Conservation (phyloP, 352 stramenopile genomes). For the Phytophthora lateralis region DNA sequence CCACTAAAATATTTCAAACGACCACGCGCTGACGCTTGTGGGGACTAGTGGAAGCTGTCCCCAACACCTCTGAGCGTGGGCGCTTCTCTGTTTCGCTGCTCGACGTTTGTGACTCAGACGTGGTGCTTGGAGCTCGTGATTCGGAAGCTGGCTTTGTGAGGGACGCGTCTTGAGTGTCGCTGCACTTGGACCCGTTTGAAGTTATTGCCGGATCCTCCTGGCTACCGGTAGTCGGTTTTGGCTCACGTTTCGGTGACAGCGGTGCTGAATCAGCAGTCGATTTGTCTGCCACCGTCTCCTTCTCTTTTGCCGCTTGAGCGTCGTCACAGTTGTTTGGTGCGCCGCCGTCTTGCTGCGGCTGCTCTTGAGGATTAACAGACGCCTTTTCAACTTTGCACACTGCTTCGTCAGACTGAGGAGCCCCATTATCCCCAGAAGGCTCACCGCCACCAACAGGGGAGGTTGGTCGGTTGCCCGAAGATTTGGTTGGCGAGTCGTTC, state of each 20-base stretch:
- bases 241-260: conserved; percentile 20
- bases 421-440: conserved; percentile 12
- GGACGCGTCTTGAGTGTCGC: conserved; percentile 26
- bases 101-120: conserved; percentile 30
- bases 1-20: conserved; percentile 40
- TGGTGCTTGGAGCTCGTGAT: conserved; percentile 22
- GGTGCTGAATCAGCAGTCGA: background rate
- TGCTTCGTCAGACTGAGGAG: conserved; percentile 11
- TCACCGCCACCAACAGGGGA: conserved; percentile 28
- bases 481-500: conserved; percentile 38
- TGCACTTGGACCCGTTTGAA: conserved; percentile 21
- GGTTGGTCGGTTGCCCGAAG: conserved; percentile 30
- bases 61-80: conserved; percentile 29
- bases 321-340: conserved; percentile 14
- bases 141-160: conserved; percentile 26
- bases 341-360: conserved; percentile 17
- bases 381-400: conserved; percentile 28
- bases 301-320: conserved; percentile 28
- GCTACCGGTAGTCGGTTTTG: conserved; percentile 16
- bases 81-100: conserved; percentile 39
- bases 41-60: conserved; percentile 36
- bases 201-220: conserved; percentile 5
- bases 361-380: conserved; percentile 11
- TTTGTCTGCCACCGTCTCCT: conserved; percentile 19
- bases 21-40: conserved; percentile 51